Base-by-base conservation (phyloP, 306 rosid genomes). In the Lathyrus oleraceus region DNA sequence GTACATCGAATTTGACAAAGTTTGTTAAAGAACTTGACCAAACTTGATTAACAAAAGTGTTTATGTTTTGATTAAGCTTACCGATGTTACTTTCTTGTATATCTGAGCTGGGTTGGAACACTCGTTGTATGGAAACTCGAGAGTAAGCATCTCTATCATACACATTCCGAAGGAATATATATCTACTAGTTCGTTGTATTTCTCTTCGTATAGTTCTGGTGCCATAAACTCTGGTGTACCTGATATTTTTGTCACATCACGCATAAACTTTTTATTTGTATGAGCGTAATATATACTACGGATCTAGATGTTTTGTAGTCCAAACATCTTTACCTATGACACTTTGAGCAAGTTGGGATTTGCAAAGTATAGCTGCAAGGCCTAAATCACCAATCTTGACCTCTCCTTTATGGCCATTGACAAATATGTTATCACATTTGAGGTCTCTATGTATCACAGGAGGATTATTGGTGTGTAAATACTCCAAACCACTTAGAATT, bases 161-260 rank as follows among this genome's bases (percentile, higher is more conserved):
- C 98, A 93, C 98, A 93, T 93, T 9, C 98, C 98, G 12, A 90
- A 85, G 16, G 98, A 89, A 40, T 93, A 93, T 74, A 93, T 70
- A 49, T 93, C 98, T 4, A 93, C 90, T 0, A 93, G 86, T 71
- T 87, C 98, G 51, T 88, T 75, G 52, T 93, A 93, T 36, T 88
- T 86, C 80, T 93, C 98, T 47, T 93, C 98, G 35, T 93, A 93
- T 57, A 93, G 35, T 52, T 93, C 98, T n/a, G 98, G 98, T 8
- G 98, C 98, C 98, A 93, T 93, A 58, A 93, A 93, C 45, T 93
- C 98, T 0, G 98, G 98, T 45, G 96, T 90, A 14, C 98, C 97
- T 93, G 72, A n/a, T 35, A 35, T 35, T 58, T 57, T 16, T 23
- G 58, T 32, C 53, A 67, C 36, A 73, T 23, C 2, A 30, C 20